Base-by-base conservation (phyloP, 192 early-diverging fungal genomes). In the Linnemannia hyalina region DNA sequence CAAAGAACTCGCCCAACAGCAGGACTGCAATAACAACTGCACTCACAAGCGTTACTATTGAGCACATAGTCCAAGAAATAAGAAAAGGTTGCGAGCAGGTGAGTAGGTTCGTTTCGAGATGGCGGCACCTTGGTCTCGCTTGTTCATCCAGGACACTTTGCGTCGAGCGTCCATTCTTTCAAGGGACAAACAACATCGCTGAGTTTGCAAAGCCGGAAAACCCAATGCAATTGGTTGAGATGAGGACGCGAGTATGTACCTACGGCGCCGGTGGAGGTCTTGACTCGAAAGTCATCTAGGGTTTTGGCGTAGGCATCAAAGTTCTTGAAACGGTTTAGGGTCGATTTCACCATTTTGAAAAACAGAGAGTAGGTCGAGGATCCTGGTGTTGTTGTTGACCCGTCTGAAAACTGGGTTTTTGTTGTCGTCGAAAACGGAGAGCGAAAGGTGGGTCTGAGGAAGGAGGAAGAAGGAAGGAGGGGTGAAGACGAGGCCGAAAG, bases 241-340 rank as follows among this genome's bases (percentile, higher is more conserved):
- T 20, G 22, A 20, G 49, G 3, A 52, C 20, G 69, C 93, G 90
- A 84, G 52, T 55, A 18, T 26, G 52, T 86, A 86, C 84, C 84
- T 69, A 38, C 38, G 18, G 84, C 84, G 74, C 84, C 84, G 16
- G 84, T 86, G 46, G 78, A 80, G 40, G 84, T 86, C 84, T 86
- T 86, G 79, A 86, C 84, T 60, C 84, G 92, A 90, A 99, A 98
- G 90, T 99, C 97, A 76, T 99, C 98, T 29, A 98, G 90, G 4
- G 98, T 97, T 83, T 99, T 99, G 18, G 98, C 98, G 80, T 99
- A 99, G n/a, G 93, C 95, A 75, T 97, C 96, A 80, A 96, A 92
- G 75, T 88, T 90, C 76, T 91, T 93, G 74, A 95, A 89, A 41
- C 89, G 75, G 63, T 82, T 83, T 70, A 91, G 77, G n/a, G 91